Evolutionary conservation across 2,329 filamentous ascomycete species (phyloP), one percentile per base, ranked within the genome.

Genomic region (Fusarium nurragi): DNA sequence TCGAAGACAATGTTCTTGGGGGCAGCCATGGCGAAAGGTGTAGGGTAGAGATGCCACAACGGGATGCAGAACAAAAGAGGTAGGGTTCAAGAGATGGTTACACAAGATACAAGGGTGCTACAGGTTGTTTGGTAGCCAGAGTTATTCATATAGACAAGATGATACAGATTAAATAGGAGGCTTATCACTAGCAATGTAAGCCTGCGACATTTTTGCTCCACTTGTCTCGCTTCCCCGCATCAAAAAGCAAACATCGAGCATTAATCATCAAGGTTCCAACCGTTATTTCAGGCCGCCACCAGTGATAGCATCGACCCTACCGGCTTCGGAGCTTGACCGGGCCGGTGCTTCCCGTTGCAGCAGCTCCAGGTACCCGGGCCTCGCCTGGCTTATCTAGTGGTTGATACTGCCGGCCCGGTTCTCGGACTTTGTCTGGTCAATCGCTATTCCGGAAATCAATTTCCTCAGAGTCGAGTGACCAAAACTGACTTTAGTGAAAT

Each of bases 1-100:
- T 52, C 39, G 12, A 52, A 52, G 18, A 52, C 22, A 46, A 52
- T 14, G 8, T 52, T 52, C 5, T 45, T 52, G 19, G n/a, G 36
- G 11, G 39, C 6, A 5, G 11, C 1, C 48, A 51, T 34, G 6
- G 1, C 7, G 4, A n/a, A 23, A 13, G 21, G n/a, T n/a, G n/a
- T n/a, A n/a, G n/a, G n/a, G n/a, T n/a, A n/a, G n/a, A n/a, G n/a
- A n/a, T n/a, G n/a, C n/a, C n/a, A n/a, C n/a, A 22, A 14, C 13
- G 30, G 30, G 10, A 32, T 13, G 30, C 18, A 18, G 10, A 23
- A 25, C 21, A 10, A 5, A 25, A 25, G 21, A 40, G 14, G 22
- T n/a, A 23, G 22, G 21, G 22, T 13, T 21, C 13, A n/a, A 16
- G 9, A 6, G 22, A 12, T 23, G 4, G 10, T 23, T 12, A 11